Conservation (phyloP, 169 alveolate species). For the Plasmodium fragile region DNA sequence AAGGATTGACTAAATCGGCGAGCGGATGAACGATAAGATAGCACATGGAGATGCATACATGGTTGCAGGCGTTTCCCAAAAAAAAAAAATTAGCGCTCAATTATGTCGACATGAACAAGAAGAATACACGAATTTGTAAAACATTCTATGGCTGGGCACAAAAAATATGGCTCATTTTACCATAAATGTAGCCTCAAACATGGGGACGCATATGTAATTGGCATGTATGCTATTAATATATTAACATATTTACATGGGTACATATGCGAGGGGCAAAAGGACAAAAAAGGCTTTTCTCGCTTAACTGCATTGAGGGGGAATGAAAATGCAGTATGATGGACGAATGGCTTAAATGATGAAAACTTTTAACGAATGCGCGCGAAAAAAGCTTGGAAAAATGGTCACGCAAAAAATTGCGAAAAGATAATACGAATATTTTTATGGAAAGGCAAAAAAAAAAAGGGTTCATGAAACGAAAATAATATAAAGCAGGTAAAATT, state of each 20-base stretch:
- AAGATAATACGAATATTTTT: background rate
- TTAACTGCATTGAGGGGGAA: background rate
- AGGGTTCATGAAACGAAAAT: background rate
- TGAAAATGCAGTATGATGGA: background rate
- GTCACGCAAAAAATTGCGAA: background rate
- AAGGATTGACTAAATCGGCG: background rate
- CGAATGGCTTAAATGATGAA: background rate
- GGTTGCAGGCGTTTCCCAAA: background rate
- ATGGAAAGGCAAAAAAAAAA: background rate
- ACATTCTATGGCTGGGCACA: background rate
- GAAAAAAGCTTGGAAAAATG: background rate
- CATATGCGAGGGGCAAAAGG: background rate
- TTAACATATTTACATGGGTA: background rate
- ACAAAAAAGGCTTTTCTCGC: background rate
- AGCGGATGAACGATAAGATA: background rate
- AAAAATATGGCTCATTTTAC: background rate
- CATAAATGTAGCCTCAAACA: background rate
- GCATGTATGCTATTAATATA: background rate
- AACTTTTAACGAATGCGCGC: background rate
- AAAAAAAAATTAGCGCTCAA: background rate
- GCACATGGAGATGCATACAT: background rate
- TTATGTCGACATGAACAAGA: background rate
- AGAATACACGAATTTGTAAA: background rate
- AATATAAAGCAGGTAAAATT: background rate
- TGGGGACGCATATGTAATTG: background rate